Percentiles rank a stretch among this genome's conserved stretches.
Conservation (phyloP, 1,139 yeast genomes). For the Hyphopichia burtonii region DNA sequence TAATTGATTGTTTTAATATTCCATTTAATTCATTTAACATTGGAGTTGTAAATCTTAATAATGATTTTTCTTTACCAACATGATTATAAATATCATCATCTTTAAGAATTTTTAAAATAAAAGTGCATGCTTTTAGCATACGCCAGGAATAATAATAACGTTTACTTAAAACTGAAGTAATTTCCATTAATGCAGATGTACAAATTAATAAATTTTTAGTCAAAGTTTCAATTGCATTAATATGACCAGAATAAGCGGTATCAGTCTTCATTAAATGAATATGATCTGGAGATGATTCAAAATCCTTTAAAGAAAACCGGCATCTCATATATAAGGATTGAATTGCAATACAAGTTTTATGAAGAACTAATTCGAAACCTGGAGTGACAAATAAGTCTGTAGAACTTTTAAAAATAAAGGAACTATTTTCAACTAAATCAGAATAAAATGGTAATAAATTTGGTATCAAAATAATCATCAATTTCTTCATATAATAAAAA, state of each 20-base stretch:
- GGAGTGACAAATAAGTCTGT: slow-evolving; percentile 42
- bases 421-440: slow-evolving; percentile 22
- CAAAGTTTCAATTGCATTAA: background rate
- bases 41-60: slow-evolving; percentile 1
- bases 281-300: slow-evolving; percentile 2
- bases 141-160: slow-evolving; percentile 41
- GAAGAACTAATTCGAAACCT: slow-evolving; percentile 29
- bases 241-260: slow-evolving; percentile 2
- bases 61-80: background rate
- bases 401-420: slow-evolving; percentile 14
- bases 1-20: background rate
- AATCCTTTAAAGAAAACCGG: slow-evolving; percentile 7
- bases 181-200: background rate
- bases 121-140: slow-evolving; percentile 30
- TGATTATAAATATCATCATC: slow-evolving; percentile 21
- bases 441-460: slow-evolving; percentile 35
- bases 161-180: slow-evolving; percentile 16
- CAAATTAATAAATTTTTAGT: background rate
- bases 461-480: slow-evolving; percentile 20
- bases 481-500: slow-evolving; percentile 30
- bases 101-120: slow-evolving; percentile 19
- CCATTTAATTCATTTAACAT: slow-evolving; percentile 1
- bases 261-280: slow-evolving; percentile 6
- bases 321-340: slow-evolving; percentile 22
- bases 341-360: slow-evolving; percentile 26